These are phyloP conservation scores for Lipomyces starkeyi DNA, from an alignment of 805 yeast genomes.

Conservation along the genomic window DNA sequence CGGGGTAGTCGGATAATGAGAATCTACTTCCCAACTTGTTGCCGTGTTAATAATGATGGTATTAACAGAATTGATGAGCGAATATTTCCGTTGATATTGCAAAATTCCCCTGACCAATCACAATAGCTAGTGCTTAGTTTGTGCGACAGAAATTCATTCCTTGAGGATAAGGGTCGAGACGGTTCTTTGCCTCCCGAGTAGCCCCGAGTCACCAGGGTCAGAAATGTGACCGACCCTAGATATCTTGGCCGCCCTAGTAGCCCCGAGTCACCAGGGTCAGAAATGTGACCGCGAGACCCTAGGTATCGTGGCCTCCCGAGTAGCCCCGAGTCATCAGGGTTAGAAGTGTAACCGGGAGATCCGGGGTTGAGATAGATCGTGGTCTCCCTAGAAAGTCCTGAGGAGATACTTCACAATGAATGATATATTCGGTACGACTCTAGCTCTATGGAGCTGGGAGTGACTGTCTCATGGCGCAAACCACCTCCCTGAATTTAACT, in stretches of 20 bases:
- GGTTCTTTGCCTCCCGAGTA: constrained; percentile 1
- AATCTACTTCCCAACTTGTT: too few species aligned
- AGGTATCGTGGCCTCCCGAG: neutral
- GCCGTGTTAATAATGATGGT: too few species aligned
- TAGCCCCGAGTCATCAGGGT: too few species aligned
- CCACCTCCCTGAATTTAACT: neutral
- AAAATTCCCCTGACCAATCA: neutral
- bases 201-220: constrained; percentile 1
- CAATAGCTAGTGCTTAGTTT: neutral
- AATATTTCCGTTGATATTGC: neutral
- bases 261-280: neutral
- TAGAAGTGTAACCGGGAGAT: too few species aligned
- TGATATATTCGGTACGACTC: neutral
- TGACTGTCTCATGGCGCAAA: neutral
- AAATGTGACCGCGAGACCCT: neutral
- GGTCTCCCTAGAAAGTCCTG: neutral
- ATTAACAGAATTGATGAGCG: neutral
- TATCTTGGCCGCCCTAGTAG: neutral
- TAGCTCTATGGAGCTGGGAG: constrained; percentile 1
- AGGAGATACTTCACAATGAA: neutral
- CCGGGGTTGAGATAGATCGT: too few species aligned
- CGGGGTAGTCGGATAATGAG: too few species aligned
- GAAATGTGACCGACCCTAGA: neutral
- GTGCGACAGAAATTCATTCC: neutral
- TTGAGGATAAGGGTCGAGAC: neutral